Evolutionary conservation across 257 asterid species (phyloP).

Genomic region (Solanum pinnatisectum): DNA sequence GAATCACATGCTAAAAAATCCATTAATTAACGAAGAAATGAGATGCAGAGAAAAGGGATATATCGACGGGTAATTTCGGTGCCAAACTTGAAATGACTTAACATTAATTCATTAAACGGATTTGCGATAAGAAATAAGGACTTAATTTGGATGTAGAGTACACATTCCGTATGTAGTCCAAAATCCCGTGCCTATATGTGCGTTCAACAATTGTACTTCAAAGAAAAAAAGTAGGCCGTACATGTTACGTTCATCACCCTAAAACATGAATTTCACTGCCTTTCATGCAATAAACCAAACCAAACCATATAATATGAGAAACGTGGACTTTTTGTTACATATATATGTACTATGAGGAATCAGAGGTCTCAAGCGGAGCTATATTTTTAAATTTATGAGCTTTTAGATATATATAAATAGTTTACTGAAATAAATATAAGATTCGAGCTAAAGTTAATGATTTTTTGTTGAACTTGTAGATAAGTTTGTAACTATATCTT

Average conservation of each 20-base stretch:
- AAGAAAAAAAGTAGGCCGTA: background rate
- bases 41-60: background rate
- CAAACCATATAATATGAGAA: background rate
- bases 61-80: background rate
- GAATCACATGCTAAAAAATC: background rate
- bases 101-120: background rate
- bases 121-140: no score
- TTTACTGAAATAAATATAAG: background rate
- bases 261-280: background rate
- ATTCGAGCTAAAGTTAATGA: no score
- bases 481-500: background rate
- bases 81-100: conserved; percentile 6
- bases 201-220: background rate
- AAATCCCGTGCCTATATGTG: background rate
- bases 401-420: background rate
- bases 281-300: background rate
- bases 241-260: background rate
- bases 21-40: background rate
- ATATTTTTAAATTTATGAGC: no score
- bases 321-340: background rate
- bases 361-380: background rate
- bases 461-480: background rate
- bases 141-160: background rate
- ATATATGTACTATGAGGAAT: background rate
- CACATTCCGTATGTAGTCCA: background rate